Conservation (phyloP, 441 rosid species). For the Populus hybrid region DNA sequence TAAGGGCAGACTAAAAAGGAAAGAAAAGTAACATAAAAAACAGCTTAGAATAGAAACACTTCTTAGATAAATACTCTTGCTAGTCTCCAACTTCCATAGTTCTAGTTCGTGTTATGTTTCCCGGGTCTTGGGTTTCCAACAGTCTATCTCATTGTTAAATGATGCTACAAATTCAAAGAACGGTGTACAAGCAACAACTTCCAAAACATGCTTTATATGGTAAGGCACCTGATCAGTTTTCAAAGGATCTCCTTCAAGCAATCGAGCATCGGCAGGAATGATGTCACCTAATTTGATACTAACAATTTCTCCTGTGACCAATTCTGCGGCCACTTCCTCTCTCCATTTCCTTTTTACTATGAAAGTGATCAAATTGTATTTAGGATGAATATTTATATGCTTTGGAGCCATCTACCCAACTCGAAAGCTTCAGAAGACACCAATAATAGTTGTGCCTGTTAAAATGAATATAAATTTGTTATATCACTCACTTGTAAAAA, state of each 20-base stretch:
- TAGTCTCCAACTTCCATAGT: background rate
- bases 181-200: background rate
- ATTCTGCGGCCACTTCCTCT: constrained; percentile 72
- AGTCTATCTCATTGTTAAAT: background rate
- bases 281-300: constrained; percentile 91
- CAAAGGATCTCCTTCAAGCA: no score
- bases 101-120: background rate
- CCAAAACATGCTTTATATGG: no score
- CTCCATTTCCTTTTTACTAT: constrained; percentile 42
- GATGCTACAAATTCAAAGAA: background rate
- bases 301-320: constrained; percentile 84
- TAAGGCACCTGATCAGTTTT: no score
- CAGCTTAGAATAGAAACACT: background rate
- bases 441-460: no score
- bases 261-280: constrained; percentile 45
- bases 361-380: no score
- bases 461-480: no score
- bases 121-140: background rate
- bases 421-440: no score
- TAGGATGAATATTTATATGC: no score
- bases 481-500: no score
- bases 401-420: no score
- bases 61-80: no score
- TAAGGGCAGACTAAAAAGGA: constrained; percentile 50
- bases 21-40: background rate